Percentiles rank a stretch among this genome's conserved stretches.
Conservation (phyloP, 2,329 filamentous ascomycete genomes). For the Penicillium sp. region DNA sequence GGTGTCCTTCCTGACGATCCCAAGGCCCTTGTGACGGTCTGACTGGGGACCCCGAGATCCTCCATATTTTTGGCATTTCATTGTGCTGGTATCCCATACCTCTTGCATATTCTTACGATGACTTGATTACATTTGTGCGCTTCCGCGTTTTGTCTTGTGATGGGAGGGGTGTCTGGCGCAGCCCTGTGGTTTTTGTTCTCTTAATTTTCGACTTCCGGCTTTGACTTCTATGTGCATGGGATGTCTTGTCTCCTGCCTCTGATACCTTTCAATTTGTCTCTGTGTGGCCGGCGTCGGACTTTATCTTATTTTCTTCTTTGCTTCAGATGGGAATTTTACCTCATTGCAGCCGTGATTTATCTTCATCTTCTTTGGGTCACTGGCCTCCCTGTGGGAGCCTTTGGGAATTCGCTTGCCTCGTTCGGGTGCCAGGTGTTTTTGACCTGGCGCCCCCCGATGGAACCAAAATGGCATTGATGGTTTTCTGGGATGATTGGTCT, state of each 20-base stretch:
- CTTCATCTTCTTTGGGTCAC: slow-evolving; percentile 5
- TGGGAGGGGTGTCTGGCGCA: slow-evolving; percentile 32
- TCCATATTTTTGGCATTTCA: slow-evolving; percentile 39
- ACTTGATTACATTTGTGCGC: slow-evolving; percentile 32
- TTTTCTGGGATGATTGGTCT: slow-evolving; percentile 4
- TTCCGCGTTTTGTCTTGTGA: slow-evolving; percentile 33
- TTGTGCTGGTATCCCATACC: slow-evolving; percentile 39
- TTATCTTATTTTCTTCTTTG: slow-evolving; percentile 18
- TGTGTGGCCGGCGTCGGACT: slow-evolving; percentile 28
- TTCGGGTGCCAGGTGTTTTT: slow-evolving; percentile 1
- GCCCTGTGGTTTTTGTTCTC: slow-evolving; percentile 21
- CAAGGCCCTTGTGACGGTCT: slow-evolving; percentile 17
- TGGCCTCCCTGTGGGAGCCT: slow-evolving; percentile 1
- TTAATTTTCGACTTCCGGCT: slow-evolving; percentile 15
- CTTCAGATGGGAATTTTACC: slow-evolving; percentile 22
- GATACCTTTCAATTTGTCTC: slow-evolving; percentile 29
- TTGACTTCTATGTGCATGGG: slow-evolving; percentile 17
- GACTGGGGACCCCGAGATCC: slow-evolving; percentile 27
- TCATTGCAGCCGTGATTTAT: slow-evolving; percentile 16
- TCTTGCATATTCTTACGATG: slow-evolving; percentile 40
- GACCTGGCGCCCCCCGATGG: slow-evolving; percentile 1
- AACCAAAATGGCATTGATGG: slow-evolving; percentile 3
- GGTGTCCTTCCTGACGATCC: slow-evolving; percentile 23
- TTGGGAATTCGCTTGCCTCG: slow-evolving; percentile 1
- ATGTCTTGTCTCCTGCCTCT: slow-evolving; percentile 23